Evolutionary conservation across 345 rosid genomes (phyloP).

Genomic region (Eucalyptus polyanthemos): DNA sequence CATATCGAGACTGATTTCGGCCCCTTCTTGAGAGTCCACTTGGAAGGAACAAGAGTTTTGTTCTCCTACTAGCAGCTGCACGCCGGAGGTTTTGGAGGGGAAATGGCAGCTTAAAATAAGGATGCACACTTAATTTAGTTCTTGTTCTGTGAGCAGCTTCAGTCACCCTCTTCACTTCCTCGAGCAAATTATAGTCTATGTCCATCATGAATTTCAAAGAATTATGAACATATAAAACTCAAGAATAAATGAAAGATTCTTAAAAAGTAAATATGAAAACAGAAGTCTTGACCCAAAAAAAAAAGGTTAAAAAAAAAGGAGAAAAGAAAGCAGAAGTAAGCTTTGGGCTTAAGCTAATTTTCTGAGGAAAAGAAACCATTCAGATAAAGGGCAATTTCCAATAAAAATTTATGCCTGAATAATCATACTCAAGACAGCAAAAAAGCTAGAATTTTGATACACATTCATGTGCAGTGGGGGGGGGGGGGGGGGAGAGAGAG

Average conservation of each 20-base stretch:
- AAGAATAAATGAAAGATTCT: not conserved
- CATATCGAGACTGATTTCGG: slow-evolving; percentile 41
- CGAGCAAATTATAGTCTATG: slow-evolving; percentile 73
- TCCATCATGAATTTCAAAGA: not conserved
- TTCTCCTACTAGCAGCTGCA: slow-evolving; percentile 55
- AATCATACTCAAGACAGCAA: not conserved
- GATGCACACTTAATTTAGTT: slow-evolving; percentile 13
- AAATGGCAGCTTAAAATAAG: slow-evolving; percentile 18
- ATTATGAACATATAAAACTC: not conserved
- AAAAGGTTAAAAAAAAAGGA: not conserved
- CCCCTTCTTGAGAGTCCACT: slow-evolving; percentile 68
- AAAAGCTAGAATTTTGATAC: not conserved
- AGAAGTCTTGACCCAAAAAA: not conserved
- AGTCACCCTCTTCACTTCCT: slow-evolving; percentile 67
- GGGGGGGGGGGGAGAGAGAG: not conserved
- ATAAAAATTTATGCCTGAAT: not conserved
- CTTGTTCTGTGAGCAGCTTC: slow-evolving; percentile 68
- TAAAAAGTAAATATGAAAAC: not conserved
- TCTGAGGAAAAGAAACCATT: not conserved
- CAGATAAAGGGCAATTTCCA: not conserved
- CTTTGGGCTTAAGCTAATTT: not conserved
- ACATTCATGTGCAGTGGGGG: not conserved
- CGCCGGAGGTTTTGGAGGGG: slow-evolving; percentile 18
- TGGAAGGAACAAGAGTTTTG: slow-evolving; percentile 48
- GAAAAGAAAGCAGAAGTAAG: not conserved